These are phyloP conservation scores for Thuidium tamariscinum DNA, from an alignment of 225 moss, liverwort and hornwort genomes.

Conservation along the genomic window DNA sequence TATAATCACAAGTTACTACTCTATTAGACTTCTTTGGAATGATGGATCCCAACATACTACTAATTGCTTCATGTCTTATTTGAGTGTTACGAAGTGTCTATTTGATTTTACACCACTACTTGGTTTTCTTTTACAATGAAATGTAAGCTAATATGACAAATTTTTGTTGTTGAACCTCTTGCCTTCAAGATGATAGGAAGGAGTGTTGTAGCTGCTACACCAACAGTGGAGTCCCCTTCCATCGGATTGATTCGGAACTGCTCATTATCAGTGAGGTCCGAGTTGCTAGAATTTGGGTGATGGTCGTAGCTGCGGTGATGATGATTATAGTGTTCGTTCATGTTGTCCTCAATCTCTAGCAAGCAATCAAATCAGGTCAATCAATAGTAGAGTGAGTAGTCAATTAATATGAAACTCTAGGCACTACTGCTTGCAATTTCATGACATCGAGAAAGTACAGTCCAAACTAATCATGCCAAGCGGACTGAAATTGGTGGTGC, in stretches of 20 bases:
- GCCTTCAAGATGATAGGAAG: conserved; percentile 41
- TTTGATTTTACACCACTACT: neutral
- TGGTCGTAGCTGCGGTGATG: neutral
- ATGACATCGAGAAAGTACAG: neutral
- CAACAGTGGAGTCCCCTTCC: neutral
- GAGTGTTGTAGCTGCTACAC: neutral
- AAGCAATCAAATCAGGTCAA: neutral
- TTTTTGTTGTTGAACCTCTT: neutral
- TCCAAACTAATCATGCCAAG: neutral
- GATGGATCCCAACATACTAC: neutral
- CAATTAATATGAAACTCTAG: neutral
- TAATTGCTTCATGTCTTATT: neutral
- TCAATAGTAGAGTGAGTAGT: neutral
- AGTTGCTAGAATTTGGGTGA: conserved; percentile 19
- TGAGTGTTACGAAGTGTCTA: no score
- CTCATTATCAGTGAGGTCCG: conserved; percentile 31
- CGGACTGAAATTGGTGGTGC: neutral
- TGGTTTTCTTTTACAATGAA: neutral
- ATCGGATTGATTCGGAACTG: conserved; percentile 29
- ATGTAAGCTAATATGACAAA: neutral
- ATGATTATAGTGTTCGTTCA: neutral
- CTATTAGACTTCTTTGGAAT: neutral
- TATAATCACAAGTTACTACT: neutral
- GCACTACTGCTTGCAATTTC: neutral
- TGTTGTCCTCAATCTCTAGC: conserved; percentile 23